Evolutionary conservation across 345 rosid genomes (phyloP).

Genomic region (Firmiana major): DNA sequence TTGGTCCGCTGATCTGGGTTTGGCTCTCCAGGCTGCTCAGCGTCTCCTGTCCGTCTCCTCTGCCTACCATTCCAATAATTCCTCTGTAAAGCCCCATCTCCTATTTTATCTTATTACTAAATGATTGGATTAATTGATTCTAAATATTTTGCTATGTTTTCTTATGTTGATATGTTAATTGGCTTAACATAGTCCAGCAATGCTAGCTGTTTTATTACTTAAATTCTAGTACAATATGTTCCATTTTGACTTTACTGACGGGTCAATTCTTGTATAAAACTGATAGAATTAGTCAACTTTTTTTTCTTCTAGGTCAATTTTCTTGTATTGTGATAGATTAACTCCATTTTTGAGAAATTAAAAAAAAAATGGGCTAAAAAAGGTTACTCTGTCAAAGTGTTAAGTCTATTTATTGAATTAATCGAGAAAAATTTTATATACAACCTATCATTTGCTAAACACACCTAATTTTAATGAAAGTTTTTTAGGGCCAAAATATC

Average conservation of each 20-base stretch:
- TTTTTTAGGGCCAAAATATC: too few species aligned
- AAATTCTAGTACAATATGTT: background rate
- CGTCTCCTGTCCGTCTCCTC: constrained; percentile 47
- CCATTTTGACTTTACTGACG: background rate
- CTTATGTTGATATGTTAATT: background rate
- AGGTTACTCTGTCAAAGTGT: background rate
- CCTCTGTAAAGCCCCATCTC: constrained; percentile 47
- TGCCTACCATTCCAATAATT: constrained; percentile 31
- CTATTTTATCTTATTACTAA: background rate
- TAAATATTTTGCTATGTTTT: background rate
- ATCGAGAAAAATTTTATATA: too few species aligned
- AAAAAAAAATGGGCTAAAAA: background rate
- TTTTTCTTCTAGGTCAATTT: background rate
- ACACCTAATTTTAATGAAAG: too few species aligned
- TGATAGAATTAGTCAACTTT: background rate
- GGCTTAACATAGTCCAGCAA: background rate
- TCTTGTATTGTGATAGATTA: background rate
- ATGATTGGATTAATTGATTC: background rate
- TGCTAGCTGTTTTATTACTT: background rate
- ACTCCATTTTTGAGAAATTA: too few species aligned
- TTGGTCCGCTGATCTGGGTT: constrained; percentile 32
- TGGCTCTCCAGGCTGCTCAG: constrained; percentile 54
- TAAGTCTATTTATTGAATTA: background rate
- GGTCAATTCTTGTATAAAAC: background rate
- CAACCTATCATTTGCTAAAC: too few species aligned